phyloP scores from a whole-genome alignment of 2,329 filamentous ascomycete species.

The Fusarium sulawesiense region DNA sequence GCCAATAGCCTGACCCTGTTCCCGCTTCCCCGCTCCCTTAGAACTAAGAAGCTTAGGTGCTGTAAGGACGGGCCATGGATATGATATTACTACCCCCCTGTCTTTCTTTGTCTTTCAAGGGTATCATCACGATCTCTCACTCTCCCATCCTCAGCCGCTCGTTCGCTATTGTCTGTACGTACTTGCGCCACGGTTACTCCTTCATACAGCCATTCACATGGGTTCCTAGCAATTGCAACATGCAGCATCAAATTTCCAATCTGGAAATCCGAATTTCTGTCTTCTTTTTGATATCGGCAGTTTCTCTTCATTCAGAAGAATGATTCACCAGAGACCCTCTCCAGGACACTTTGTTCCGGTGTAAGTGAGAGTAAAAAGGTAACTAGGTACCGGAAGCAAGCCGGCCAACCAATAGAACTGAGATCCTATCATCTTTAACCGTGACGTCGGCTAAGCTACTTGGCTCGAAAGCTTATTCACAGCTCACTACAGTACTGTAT shows the following conservation, averaged over 20 bases:
- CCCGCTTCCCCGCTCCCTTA: slow-evolving; percentile 3
- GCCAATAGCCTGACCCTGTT: neutral
- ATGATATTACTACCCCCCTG: neutral
- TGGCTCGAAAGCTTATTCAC: slow-evolving; percentile 8
- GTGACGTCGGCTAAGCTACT: slow-evolving; percentile 12
- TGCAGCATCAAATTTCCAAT: neutral
- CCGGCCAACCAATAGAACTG: neutral
- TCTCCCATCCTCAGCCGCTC: neutral
- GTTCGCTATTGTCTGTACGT: neutral
- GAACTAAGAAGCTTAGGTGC: neutral
- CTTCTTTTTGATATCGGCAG: neutral
- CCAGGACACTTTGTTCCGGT: slow-evolving; percentile 2
- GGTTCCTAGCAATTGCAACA: neutral
- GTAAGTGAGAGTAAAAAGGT: neutral
- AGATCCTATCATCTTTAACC: neutral
- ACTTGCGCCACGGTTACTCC: neutral
- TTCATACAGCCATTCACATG: neutral
- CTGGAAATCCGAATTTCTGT: neutral
- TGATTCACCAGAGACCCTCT: neutral
- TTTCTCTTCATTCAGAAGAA: neutral
- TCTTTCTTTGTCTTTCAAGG: neutral
- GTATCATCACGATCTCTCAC: neutral
- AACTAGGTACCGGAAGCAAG: neutral
- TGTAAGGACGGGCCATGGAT: too few relatives aligned
- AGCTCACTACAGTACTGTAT: neutral